Evolutionary conservation across 225 moss, liverwort and hornwort genomes (phyloP).

Genomic region (Bryoerythrophyllum caledonicum): DNA sequence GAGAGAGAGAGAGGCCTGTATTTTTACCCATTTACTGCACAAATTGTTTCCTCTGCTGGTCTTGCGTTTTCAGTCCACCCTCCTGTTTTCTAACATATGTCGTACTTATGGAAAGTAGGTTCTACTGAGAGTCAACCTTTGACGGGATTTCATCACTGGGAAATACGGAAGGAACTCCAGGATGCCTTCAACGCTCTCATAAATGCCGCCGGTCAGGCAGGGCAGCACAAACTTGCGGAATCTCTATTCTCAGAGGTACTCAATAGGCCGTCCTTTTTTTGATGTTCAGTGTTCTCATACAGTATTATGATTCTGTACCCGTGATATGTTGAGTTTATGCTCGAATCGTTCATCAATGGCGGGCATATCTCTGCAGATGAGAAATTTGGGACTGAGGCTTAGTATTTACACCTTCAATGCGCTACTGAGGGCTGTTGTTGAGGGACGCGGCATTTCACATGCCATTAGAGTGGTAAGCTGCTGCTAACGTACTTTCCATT

Average conservation of each 20-base stretch:
- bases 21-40: not conserved
- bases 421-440: constrained; percentile 85
- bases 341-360: constrained; percentile 19
- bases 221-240: constrained; percentile 78
- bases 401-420: constrained; percentile 94
- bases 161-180: constrained; percentile 79
- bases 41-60: constrained; percentile 12
- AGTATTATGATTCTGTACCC: constrained; percentile 5
- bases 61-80: not conserved
- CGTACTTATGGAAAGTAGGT: constrained; percentile 34
- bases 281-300: constrained; percentile 1
- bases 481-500: constrained; percentile 15
- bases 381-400: constrained; percentile 80
- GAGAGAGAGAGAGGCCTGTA: constrained; percentile 9
- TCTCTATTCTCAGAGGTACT: constrained; percentile 90
- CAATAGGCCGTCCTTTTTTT: not conserved
- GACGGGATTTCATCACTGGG: constrained; percentile 59
- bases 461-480: constrained; percentile 82
- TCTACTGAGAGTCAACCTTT: constrained; percentile 28
- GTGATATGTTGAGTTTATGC: constrained; percentile 2
- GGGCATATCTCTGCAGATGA: constrained; percentile 66
- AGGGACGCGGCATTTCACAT: constrained; percentile 86
- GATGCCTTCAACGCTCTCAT: constrained; percentile 90
- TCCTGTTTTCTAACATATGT: constrained; percentile 14
- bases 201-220: constrained; percentile 83